Evolutionary conservation across 2,329 filamentous ascomycete genomes (phyloP).

Genomic region (Thielaviopsis punctulata): DNA sequence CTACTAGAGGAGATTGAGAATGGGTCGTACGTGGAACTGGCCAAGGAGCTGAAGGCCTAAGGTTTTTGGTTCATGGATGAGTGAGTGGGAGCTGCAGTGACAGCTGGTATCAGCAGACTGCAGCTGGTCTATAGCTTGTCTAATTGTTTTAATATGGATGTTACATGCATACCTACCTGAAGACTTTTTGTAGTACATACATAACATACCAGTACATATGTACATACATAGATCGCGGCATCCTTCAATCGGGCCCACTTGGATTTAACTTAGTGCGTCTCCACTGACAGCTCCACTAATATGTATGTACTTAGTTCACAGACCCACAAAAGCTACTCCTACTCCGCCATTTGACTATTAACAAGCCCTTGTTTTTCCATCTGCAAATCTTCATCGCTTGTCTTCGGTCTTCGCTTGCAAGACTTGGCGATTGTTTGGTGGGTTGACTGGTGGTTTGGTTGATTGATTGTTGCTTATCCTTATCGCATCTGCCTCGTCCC

Average conservation of each 20-base stretch:
- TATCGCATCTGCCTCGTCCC: not conserved
- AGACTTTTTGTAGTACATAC: too few relatives aligned
- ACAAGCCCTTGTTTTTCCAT: not conserved
- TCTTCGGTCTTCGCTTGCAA: not conserved
- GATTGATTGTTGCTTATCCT: too few relatives aligned
- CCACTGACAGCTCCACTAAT: too few relatives aligned
- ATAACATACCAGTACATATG: too few relatives aligned
- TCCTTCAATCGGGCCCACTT: too few relatives aligned
- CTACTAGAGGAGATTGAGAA: conserved; percentile 20
- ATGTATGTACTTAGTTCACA: not conserved
- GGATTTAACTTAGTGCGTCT: too few relatives aligned
- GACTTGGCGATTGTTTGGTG: too few relatives aligned
- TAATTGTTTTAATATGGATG: too few relatives aligned
- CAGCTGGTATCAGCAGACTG: not conserved
- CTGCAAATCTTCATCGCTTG: not conserved
- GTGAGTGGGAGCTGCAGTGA: not conserved
- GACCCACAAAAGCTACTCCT: not conserved
- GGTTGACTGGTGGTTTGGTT: too few relatives aligned
- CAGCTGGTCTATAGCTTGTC: too few relatives aligned
- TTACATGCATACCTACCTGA: too few relatives aligned
- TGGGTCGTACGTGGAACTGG: conserved; percentile 16
- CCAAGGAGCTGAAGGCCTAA: conserved; percentile 10
- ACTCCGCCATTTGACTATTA: not conserved
- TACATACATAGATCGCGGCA: too few relatives aligned
- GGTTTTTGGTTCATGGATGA: not conserved